Conservation (phyloP, 441 rosid genomes). For the Aquilaria agallochum region DNA sequence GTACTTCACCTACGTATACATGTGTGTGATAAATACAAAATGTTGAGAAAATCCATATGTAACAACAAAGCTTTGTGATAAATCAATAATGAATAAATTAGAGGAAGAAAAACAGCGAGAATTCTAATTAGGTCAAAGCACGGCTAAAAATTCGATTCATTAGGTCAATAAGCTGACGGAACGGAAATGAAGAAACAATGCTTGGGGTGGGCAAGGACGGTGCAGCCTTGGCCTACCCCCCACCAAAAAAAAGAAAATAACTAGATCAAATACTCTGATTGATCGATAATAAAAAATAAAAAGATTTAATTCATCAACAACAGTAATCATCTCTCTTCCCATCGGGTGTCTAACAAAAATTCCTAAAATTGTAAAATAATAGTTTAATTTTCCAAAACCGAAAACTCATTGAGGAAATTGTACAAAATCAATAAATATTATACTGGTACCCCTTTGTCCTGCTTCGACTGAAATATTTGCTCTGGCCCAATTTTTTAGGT, state of each 20-base stretch:
- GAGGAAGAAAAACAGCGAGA: background rate
- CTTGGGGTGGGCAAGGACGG: conserved; percentile 22
- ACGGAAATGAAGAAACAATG: background rate
- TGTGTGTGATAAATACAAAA: background rate
- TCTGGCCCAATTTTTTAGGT: too few relatives aligned
- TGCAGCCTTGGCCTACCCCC: conserved; percentile 22
- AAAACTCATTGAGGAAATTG: background rate
- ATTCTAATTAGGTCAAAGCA: too few relatives aligned
- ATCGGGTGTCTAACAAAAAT: too few relatives aligned
- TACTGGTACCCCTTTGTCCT: too few relatives aligned
- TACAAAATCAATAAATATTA: too few relatives aligned
- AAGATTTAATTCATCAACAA: background rate
- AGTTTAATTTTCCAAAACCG: background rate
- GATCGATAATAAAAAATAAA: background rate
- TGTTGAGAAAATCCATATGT: background rate
- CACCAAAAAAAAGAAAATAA: conserved; percentile 1
- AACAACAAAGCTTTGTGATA: background rate
- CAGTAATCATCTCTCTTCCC: too few relatives aligned
- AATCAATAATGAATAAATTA: background rate
- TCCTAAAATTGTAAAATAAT: too few relatives aligned
- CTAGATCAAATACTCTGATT: background rate
- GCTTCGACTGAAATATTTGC: too few relatives aligned
- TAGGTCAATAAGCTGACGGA: too few relatives aligned
- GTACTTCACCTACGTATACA: too few relatives aligned
- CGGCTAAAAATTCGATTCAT: too few relatives aligned